Evolutionary conservation across 2,329 filamentous ascomycete species (phyloP), one percentile per base, ranked within the genome.

Genomic region (Xylaria sp.): DNA sequence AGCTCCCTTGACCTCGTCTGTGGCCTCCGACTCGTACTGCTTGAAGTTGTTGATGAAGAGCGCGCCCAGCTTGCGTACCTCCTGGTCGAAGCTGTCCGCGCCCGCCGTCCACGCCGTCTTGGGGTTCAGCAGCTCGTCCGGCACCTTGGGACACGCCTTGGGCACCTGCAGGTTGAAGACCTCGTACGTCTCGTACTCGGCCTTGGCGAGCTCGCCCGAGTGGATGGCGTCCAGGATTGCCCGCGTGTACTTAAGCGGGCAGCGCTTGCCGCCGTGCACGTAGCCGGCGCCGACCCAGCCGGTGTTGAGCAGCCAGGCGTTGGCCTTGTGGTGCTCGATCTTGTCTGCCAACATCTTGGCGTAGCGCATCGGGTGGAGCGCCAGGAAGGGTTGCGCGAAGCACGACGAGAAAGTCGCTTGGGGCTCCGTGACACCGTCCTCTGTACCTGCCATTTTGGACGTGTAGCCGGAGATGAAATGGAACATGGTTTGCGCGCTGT

Each of bases 391-490:
- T 85, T 99, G 96, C 65, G 96, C 96, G 84, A 99, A 99, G 90
- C 96, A 99, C 62, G 94, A 97, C 31, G 94, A 98, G 90, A 99
- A 99, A 78, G 96, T 99, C 28, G 96, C 96, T 84, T 98, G 93
- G 73, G 96, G 96, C 85, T 99, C 96, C 10, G 93, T 97, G 73
- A 99, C 90, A 79, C 96, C 96, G 74, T 97, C 93, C 85, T 99
- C 96, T 40, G 96, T 99, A 79, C 96, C 96, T 73, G 96, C 96
- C 96, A 99, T 99, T 91, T 99, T 99, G 80, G 95, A 98, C 73
- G 96, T 99, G 88, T 99, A 99, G 77, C 96, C 96, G 20, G 93
- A 97, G 84, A 99, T 99, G 90, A 99, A 99, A 88, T 99, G 96
- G 91, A 98, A 99, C 95, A 99, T 98, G 82, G 94, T 97, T 86